These are phyloP conservation scores for Beta corolliflora DNA, from an alignment of 179 eudicot species.

Conservation along the genomic window DNA sequence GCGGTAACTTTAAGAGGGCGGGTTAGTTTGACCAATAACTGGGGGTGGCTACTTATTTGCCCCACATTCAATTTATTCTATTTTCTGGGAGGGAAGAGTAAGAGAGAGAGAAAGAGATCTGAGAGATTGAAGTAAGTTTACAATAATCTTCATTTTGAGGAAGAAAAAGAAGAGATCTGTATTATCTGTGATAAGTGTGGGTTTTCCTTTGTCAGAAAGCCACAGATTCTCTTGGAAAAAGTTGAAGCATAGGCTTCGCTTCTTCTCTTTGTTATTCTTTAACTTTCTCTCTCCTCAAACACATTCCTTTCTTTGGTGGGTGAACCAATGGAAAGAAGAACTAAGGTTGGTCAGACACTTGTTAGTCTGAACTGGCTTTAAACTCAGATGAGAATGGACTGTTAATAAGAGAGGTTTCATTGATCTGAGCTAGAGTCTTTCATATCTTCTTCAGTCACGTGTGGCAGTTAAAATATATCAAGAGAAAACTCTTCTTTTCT, in stretches of 20 bases:
- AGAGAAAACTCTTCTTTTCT: background rate
- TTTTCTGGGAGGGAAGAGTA: background rate
- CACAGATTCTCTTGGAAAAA: constrained; percentile 24
- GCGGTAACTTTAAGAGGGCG: background rate
- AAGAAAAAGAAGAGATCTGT: background rate
- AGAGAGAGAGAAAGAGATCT: constrained; percentile 20
- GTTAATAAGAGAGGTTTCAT: background rate
- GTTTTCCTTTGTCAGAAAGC: constrained; percentile 30
- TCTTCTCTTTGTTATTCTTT: constrained; percentile 7
- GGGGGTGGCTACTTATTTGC: constrained; percentile 27
- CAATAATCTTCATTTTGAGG: background rate
- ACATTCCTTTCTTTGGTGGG: constrained; percentile 24
- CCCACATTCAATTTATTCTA: constrained; percentile 1
- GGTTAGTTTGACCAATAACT: constrained; percentile 32
- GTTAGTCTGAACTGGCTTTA: background rate
- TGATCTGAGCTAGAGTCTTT: background rate
- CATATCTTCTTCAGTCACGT: constrained; percentile 30
- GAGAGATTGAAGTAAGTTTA: background rate
- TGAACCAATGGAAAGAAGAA: constrained; percentile 24
- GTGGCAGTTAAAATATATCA: constrained; percentile 32
- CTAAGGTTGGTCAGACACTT: background rate
- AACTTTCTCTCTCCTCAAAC: background rate
- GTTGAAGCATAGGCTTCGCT: background rate
- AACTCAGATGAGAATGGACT: constrained; percentile 12
- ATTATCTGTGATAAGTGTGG: background rate